These are phyloP conservation scores for Chytriomyces hyalinus DNA, from an alignment of 192 early-diverging fungal genomes.

Conservation along the genomic window DNA sequence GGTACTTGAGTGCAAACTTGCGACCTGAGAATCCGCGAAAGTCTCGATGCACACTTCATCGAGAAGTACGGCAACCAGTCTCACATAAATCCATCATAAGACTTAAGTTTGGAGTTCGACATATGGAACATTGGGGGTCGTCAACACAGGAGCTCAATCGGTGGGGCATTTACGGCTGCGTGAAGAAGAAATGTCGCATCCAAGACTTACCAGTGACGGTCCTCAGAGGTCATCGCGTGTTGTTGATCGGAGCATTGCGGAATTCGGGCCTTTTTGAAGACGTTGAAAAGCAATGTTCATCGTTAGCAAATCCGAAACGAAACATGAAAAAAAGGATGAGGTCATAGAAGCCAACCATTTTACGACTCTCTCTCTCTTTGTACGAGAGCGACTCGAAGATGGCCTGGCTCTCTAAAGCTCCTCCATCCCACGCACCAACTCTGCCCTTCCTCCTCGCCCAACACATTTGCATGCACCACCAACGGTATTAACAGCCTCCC, in stretches of 20 bases:
- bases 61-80: slow-evolving; percentile 7
- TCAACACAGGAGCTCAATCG: slow-evolving; percentile 8
- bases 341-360: slow-evolving; percentile 1
- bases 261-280: too few species aligned
- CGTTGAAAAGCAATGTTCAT: too few species aligned
- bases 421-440: too few species aligned
- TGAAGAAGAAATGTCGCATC: too few species aligned
- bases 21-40: neutral
- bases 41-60: slow-evolving; percentile 8
- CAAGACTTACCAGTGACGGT: too few species aligned
- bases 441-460: neutral
- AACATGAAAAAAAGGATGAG: neutral
- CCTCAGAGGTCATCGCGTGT: too few species aligned
- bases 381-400: neutral
- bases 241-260: too few species aligned
- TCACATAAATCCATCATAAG: neutral
- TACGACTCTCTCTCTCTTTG: neutral
- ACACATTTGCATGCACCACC: neutral
- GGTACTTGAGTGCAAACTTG: slow-evolving; percentile 1
- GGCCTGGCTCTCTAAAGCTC: neutral
- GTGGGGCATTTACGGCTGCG: neutral
- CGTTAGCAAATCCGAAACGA: neutral
- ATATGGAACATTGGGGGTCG: neutral
- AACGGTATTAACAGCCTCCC: neutral
- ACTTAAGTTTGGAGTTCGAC: too few species aligned